Percentiles rank a stretch among this genome's conserved stretches.
These are phyloP conservation scores for Drechslerella dactyloides DNA, from an alignment of 2,329 filamentous ascomycete species.

Conservation along the genomic window DNA sequence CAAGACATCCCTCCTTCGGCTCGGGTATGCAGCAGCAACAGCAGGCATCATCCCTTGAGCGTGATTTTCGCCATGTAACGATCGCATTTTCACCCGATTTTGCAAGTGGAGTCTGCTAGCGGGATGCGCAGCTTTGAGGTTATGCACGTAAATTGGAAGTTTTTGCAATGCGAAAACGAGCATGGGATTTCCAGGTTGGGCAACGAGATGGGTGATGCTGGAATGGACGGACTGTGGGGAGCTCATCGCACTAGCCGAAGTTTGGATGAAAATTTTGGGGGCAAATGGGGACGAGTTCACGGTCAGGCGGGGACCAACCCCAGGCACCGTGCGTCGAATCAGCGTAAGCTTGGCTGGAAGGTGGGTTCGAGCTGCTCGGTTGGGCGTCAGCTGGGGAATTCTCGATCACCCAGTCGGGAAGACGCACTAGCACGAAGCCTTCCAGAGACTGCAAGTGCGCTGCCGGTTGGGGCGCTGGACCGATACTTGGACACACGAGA, in stretches of 20 bases:
- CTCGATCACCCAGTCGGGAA: slow-evolving; percentile 3
- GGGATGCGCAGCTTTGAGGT: slow-evolving; percentile 22
- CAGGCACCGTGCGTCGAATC: slow-evolving; percentile 14
- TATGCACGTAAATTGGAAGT: too few relatives aligned
- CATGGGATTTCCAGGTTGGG: slow-evolving; percentile 15
- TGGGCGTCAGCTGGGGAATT: slow-evolving; percentile 36
- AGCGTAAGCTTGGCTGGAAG: slow-evolving; percentile 17
- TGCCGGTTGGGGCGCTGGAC: background rate
- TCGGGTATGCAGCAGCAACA: background rate
- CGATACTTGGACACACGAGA: background rate
- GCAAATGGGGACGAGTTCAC: background rate
- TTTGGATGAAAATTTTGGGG: slow-evolving; percentile 43
- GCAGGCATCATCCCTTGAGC: background rate
- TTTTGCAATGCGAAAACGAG: background rate
- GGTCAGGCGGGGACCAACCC: slow-evolving; percentile 42
- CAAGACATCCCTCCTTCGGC: background rate
- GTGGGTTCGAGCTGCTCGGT: slow-evolving; percentile 33
- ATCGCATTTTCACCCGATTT: background rate
- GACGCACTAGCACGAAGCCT: slow-evolving; percentile 10
- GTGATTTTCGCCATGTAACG: background rate
- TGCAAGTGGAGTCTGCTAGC: background rate
- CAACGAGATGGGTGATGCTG: slow-evolving; percentile 43
- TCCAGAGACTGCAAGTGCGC: slow-evolving; percentile 2
- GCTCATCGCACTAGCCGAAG: slow-evolving; percentile 50
- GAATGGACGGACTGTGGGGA: slow-evolving; percentile 37